A percentile compares a stretch with the other conserved stretches of the same genome.
Conservation (phyloP, 176 grass and related monocot species). For the Coix lacrymajobi region DNA sequence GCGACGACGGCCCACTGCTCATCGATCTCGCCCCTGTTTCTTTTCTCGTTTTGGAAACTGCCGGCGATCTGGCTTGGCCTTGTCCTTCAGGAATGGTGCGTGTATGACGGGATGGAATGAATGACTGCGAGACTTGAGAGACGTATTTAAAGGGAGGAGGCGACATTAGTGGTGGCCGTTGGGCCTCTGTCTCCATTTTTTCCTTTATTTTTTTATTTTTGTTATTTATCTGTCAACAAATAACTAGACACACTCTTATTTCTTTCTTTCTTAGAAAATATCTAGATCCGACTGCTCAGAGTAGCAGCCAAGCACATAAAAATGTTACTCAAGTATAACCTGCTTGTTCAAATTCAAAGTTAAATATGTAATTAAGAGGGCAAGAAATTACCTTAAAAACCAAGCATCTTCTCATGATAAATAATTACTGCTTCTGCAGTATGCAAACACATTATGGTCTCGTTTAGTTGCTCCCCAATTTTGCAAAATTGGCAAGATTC, state of each 20-base stretch:
- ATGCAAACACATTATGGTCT: too few species aligned
- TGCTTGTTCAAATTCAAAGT: background rate
- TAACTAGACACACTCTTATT: too few species aligned
- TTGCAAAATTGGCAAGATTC: too few species aligned
- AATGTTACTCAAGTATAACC: background rate
- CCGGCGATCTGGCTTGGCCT: background rate
- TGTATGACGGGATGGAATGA: background rate
- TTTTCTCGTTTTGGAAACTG: background rate
- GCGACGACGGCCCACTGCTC: conserved; percentile 8
- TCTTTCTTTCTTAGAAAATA: background rate
- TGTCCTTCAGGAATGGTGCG: background rate
- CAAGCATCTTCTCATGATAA: too few species aligned
- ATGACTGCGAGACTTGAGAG: background rate
- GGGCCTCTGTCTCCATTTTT: background rate
- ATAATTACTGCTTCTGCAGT: too few species aligned
- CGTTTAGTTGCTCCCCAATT: too few species aligned
- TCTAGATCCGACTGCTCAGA: background rate
- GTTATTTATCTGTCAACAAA: too few species aligned
- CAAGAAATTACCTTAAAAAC: too few species aligned
- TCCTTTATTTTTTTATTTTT: too few species aligned
- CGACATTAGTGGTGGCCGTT: background rate
- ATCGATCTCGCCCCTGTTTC: background rate
- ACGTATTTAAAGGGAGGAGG: conserved; percentile 9
- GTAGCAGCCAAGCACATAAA: background rate
- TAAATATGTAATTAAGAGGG: too few species aligned